Conservation (phyloP, 768 basidiomycete species). For the Leccinum variicolor region DNA sequence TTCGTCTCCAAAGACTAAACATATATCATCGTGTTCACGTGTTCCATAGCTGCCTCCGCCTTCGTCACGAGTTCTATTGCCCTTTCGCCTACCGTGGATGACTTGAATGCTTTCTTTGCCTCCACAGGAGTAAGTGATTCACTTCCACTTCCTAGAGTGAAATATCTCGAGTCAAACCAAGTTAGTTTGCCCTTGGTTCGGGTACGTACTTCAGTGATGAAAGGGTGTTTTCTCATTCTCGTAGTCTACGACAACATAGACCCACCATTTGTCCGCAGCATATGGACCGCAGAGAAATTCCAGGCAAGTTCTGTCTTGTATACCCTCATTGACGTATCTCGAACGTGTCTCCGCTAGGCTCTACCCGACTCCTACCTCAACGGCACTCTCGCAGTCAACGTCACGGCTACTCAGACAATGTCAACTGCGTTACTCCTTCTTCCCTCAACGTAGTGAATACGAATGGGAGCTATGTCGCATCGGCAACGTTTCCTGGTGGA, state of each 20-base stretch:
- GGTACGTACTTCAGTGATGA: slow-evolving; percentile 9
- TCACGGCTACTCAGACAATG: slow-evolving; percentile 44
- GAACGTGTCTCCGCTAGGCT: slow-evolving; percentile 32
- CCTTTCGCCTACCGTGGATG: slow-evolving; percentile 40
- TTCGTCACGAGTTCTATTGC: slow-evolving; percentile 42
- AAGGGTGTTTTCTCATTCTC: background rate
- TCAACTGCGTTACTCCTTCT: slow-evolving; percentile 45
- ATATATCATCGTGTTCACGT: slow-evolving; percentile 2
- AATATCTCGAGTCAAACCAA: slow-evolving; percentile 15
- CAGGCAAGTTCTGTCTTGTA: slow-evolving; percentile 29
- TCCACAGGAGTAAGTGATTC: slow-evolving; percentile 49
- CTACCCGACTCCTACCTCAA: slow-evolving; percentile 44
- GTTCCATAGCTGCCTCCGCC: slow-evolving; percentile 34
- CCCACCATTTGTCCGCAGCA: slow-evolving; percentile 52
- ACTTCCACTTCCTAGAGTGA: background rate
- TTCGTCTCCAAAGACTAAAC: slow-evolving; percentile 8
- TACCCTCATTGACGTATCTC: background rate
- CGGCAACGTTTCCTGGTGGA: slow-evolving; percentile 45
- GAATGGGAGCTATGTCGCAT: slow-evolving; percentile 34
- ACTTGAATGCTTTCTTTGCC: slow-evolving; percentile 54
- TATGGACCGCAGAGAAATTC: slow-evolving; percentile 57
- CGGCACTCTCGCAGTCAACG: slow-evolving; percentile 49
- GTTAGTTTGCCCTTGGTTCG: slow-evolving; percentile 32
- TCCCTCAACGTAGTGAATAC: slow-evolving; percentile 23
- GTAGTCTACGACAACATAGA: slow-evolving; percentile 42